These are phyloP conservation scores for Plantago coronopus DNA, from an alignment of 305 asterid species.

Conservation along the genomic window DNA sequence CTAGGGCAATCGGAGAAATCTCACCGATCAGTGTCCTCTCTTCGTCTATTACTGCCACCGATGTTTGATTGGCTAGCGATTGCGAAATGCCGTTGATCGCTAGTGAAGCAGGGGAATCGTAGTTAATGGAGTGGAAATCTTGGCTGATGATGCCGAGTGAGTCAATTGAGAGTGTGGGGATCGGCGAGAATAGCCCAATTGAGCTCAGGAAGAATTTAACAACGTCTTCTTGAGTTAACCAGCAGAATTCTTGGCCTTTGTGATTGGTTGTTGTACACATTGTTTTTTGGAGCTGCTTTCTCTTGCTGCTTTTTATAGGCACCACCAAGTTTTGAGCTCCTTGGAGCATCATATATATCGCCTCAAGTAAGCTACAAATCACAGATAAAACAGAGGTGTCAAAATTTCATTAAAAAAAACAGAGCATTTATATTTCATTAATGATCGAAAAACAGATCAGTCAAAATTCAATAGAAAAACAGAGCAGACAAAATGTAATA, in stretches of 20 bases:
- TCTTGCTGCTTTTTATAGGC: constrained; percentile 54
- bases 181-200: constrained; percentile 69
- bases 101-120: constrained; percentile 54
- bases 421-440: neutral
- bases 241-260: constrained; percentile 72
- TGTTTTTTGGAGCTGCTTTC: constrained; percentile 50
- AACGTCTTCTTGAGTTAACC: constrained; percentile 84
- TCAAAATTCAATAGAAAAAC: neutral
- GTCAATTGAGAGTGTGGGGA: constrained; percentile 60
- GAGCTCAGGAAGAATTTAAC: constrained; percentile 70
- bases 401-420: too few relatives aligned
- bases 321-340: constrained; percentile 87
- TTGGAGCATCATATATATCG: constrained; percentile 63
- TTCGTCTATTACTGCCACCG: constrained; percentile 65
- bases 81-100: constrained; percentile 39
- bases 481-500: neutral
- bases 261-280: constrained; percentile 38
- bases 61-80: constrained; percentile 49
- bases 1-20: constrained; percentile 67
- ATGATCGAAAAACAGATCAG: neutral
- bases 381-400: too few relatives aligned
- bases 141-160: constrained; percentile 54
- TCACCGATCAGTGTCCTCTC: constrained; percentile 57
- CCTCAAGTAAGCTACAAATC: constrained; percentile 65
- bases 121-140: constrained; percentile 38